Evolutionary conservation across 73 alveolate species (phyloP).

Genomic region (Paramecium biaurelia): DNA sequence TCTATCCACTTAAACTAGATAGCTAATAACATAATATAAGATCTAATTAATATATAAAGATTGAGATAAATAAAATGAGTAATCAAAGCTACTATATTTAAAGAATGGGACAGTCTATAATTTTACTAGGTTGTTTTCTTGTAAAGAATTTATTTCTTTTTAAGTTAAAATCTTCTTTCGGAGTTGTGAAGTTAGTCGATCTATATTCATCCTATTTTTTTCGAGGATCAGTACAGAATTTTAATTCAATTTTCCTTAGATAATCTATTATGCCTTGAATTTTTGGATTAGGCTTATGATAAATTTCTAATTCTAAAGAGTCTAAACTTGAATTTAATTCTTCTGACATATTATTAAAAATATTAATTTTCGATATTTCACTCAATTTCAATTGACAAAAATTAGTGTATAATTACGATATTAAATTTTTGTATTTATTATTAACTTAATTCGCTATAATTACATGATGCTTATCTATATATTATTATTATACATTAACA

Average conservation of each 20-base stretch:
- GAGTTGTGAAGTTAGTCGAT: background rate
- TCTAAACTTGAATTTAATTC: conserved; percentile 23
- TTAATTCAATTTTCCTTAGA: background rate
- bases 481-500: background rate
- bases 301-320: conserved; percentile 16
- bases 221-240: conserved; percentile 24
- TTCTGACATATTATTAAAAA: background rate
- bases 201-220: background rate
- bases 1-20: background rate
- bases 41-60: background rate
- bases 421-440: background rate
- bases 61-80: background rate
- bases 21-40: background rate
- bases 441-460: background rate
- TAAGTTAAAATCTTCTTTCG: background rate
- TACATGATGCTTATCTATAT: background rate
- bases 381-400: background rate
- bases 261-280: background rate
- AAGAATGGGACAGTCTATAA: background rate
- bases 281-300: conserved; percentile 1
- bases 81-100: background rate
- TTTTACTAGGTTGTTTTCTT: background rate
- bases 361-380: background rate
- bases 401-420: background rate
- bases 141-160: background rate